These are phyloP conservation scores for Fusarium lyarnte DNA, from an alignment of 2,329 filamentous ascomycete genomes.

Conservation along the genomic window DNA sequence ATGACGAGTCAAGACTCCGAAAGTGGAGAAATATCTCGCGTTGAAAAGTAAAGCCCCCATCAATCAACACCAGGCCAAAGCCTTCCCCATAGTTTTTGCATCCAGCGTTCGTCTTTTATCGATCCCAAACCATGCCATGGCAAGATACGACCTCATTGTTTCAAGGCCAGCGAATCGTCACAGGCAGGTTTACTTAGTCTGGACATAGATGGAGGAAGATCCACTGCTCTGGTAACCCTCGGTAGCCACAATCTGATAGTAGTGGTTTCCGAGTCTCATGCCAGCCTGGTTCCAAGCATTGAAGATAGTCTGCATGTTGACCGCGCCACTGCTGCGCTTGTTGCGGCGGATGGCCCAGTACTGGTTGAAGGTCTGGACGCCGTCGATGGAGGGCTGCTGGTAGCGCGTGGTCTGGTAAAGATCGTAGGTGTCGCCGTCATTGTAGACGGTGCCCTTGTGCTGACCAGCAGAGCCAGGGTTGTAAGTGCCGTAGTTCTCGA, in stretches of 20 bases:
- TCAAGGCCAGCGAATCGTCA: accelerated
- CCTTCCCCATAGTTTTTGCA: neutral
- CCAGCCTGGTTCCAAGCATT: constrained; percentile 9
- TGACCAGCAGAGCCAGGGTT: neutral
- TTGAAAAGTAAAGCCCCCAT: neutral
- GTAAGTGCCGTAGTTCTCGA: constrained; percentile 5
- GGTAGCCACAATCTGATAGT: constrained; percentile 11
- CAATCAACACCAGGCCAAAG: neutral
- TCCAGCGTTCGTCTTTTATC: too few species aligned
- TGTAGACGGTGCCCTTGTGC: constrained; percentile 11
- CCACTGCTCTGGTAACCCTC: constrained; percentile 26
- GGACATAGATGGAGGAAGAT: constrained; percentile 11
- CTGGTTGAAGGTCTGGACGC: constrained; percentile 3
- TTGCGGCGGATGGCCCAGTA: constrained; percentile 21
- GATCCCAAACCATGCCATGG: too few species aligned
- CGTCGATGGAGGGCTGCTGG: constrained; percentile 7
- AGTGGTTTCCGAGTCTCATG: constrained; percentile 15
- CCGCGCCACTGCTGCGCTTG: constrained; percentile 4
- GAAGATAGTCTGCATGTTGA: constrained; percentile 20
- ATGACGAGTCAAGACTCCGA: neutral
- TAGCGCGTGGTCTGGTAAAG: neutral
- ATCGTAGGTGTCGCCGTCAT: constrained; percentile 14
- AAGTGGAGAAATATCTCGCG: neutral
- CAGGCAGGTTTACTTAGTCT: neutral
- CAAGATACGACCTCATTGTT: accelerated